Evolutionary conservation across 1,284 basidiomycete genomes (phyloP).

Genomic region (Ustilago sp.): DNA sequence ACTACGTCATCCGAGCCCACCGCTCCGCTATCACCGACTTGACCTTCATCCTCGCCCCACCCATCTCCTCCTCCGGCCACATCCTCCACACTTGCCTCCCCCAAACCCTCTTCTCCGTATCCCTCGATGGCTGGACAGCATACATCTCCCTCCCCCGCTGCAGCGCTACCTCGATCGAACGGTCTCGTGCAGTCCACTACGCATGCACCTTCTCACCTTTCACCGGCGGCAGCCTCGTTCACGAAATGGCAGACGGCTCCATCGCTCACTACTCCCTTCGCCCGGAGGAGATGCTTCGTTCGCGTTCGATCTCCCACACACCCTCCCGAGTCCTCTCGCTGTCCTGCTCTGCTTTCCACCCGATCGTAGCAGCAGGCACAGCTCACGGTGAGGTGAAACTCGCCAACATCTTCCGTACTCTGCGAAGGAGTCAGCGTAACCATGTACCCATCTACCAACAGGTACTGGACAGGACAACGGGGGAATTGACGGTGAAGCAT

Average conservation of each 20-base stretch:
- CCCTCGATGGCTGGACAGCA: constrained; percentile 23
- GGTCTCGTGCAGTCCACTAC: constrained; percentile 24
- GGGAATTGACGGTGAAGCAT: constrained; percentile 11
- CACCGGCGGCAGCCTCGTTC: constrained; percentile 16
- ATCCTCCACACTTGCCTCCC: background rate
- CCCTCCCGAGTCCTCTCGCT: constrained; percentile 19
- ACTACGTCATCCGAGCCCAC: constrained; percentile 29
- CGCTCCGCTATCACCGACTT: constrained; percentile 27
- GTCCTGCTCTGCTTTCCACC: constrained; percentile 14
- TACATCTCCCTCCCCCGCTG: constrained; percentile 11
- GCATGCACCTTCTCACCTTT: constrained; percentile 16
- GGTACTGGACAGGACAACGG: constrained; percentile 22
- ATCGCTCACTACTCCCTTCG: constrained; percentile 29
- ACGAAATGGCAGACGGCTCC: constrained; percentile 42
- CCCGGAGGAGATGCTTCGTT: constrained; percentile 29
- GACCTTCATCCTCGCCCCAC: constrained; percentile 33
- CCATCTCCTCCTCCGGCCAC: constrained; percentile 14
- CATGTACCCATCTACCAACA: constrained; percentile 30
- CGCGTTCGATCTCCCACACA: constrained; percentile 15
- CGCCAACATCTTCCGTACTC: constrained; percentile 24
- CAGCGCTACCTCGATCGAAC: constrained; percentile 16
- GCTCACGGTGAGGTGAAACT: constrained; percentile 44
- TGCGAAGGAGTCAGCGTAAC: constrained; percentile 3
- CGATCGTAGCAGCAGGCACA: constrained; percentile 26
- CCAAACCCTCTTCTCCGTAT: constrained; percentile 18